Evolutionary conservation across 768 basidiomycete species (phyloP).

Genomic region (Cystobasidiopsis lactophilus): DNA sequence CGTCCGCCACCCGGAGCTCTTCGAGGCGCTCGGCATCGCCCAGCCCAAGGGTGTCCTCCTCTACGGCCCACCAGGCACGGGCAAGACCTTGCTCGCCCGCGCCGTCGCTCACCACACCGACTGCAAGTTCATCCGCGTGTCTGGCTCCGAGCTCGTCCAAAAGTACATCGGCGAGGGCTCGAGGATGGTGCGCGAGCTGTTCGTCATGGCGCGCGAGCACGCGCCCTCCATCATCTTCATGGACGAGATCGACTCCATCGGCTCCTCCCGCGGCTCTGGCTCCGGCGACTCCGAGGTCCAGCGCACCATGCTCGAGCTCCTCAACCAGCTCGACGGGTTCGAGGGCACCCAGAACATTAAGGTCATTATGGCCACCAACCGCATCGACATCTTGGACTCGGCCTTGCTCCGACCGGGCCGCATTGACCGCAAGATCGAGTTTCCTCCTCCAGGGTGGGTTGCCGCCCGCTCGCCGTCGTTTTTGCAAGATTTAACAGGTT

Average conservation of each 20-base stretch:
- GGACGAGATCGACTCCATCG: slow-evolving; percentile 98
- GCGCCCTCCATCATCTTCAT: slow-evolving; percentile 98
- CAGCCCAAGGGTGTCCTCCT: slow-evolving; percentile 91
- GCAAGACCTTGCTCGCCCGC: slow-evolving; percentile 82
- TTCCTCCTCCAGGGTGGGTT: slow-evolving; percentile 62
- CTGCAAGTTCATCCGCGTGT: slow-evolving; percentile 90
- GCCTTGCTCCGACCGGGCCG: slow-evolving; percentile 82
- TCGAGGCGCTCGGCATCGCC: slow-evolving; percentile 85
- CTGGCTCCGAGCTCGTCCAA: slow-evolving; percentile 81
- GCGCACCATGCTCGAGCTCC: slow-evolving; percentile 67
- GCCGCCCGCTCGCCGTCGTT: no score
- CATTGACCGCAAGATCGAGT: slow-evolving; percentile 94
- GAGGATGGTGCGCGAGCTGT: slow-evolving; percentile 87
- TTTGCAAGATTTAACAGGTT: no score
- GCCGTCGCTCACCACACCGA: slow-evolving; percentile 96
- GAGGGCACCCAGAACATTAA: slow-evolving; percentile 66
- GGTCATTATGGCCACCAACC: slow-evolving; percentile 90
- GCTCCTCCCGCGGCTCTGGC: slow-evolving; percentile 54
- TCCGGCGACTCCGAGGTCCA: slow-evolving; percentile 72
- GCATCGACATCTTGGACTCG: slow-evolving; percentile 89
- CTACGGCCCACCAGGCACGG: slow-evolving; percentile 89
- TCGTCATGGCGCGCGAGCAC: slow-evolving; percentile 94
- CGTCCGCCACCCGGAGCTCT: slow-evolving; percentile 90
- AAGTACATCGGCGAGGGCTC: slow-evolving; percentile 97
- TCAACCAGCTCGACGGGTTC: slow-evolving; percentile 76